Evolutionary conservation across 441 rosid genomes (phyloP).

Genomic region (Macaranga tanarius): DNA sequence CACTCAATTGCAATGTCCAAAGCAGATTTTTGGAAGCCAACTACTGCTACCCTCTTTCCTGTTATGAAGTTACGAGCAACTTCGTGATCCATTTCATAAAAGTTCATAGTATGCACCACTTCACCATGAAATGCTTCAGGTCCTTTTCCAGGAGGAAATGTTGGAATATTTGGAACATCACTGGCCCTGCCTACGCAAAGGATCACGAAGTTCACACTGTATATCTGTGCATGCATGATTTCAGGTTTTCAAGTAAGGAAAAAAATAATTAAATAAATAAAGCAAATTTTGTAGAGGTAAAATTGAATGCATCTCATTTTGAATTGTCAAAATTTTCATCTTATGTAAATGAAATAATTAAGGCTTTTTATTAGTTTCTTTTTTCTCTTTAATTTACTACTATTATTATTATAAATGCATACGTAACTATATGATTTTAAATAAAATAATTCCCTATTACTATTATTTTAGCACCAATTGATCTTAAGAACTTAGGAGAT

Average conservation of each 20-base stretch:
- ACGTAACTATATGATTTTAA: too few relatives aligned
- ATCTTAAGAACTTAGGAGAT: too few relatives aligned
- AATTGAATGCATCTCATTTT: too few relatives aligned
- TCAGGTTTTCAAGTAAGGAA: background rate
- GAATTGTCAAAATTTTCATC: too few relatives aligned
- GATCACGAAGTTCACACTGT: slow-evolving; percentile 25
- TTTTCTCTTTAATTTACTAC: too few relatives aligned
- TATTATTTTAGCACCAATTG: too few relatives aligned
- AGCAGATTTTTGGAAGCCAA: slow-evolving; percentile 49
- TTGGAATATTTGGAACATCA: slow-evolving; percentile 38
- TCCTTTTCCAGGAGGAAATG: slow-evolving; percentile 43
- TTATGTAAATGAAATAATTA: too few relatives aligned
- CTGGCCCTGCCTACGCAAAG: slow-evolving; percentile 23
- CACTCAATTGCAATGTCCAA: slow-evolving; percentile 46
- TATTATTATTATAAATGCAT: too few relatives aligned
- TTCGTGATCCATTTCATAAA: slow-evolving; percentile 29
- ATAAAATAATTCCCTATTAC: too few relatives aligned
- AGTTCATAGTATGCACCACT: slow-evolving; percentile 48
- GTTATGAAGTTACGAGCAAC: slow-evolving; percentile 25
- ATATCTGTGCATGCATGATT: slow-evolving; percentile 1
- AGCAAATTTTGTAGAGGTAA: too few relatives aligned
- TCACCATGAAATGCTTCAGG: slow-evolving; percentile 43
- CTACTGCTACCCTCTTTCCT: slow-evolving; percentile 38
- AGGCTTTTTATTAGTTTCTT: too few relatives aligned
- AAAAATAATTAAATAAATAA: too few relatives aligned